A percentile compares a stretch with the other conserved stretches of the same genome.
Conservation (phyloP, 2,329 filamentous ascomycete species). For the Tolypocladium ophioglossoides region DNA sequence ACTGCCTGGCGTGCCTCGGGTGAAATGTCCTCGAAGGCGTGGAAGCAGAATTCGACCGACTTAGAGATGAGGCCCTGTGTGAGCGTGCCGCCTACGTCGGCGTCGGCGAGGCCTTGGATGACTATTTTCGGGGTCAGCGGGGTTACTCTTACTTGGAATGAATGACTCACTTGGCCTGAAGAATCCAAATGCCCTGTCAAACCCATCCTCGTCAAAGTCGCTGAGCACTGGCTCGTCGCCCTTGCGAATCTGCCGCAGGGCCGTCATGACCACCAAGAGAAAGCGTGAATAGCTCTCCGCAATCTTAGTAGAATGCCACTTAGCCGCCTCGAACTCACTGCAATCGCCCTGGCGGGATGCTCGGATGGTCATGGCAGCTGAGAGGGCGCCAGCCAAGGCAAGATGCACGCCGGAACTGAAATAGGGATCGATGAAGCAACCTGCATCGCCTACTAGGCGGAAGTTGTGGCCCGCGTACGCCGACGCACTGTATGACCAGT, state of each 20-base stretch:
- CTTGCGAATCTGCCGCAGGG: slow-evolving; percentile 25
- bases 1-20: too few relatives aligned
- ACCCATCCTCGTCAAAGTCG: slow-evolving; percentile 29
- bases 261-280: slow-evolving; percentile 16
- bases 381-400: slow-evolving; percentile 28
- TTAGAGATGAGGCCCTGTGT: slow-evolving; percentile 19
- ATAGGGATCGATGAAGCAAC: slow-evolving; percentile 36
- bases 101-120: slow-evolving; percentile 25
- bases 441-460: slow-evolving; percentile 35
- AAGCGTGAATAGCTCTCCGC: slow-evolving; percentile 35
- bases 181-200: slow-evolving; percentile 30
- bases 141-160: background rate
- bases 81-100: slow-evolving; percentile 12
- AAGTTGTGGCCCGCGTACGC: slow-evolving; percentile 25
- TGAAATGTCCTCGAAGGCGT: slow-evolving; percentile 14
- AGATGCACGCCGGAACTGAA: slow-evolving; percentile 38
- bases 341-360: slow-evolving; percentile 27
- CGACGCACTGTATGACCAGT: slow-evolving; percentile 35
- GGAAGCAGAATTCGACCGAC: slow-evolving; percentile 21
- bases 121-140: slow-evolving; percentile 15
- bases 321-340: slow-evolving; percentile 21
- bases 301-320: slow-evolving; percentile 32
- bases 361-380: slow-evolving; percentile 32
- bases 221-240: slow-evolving; percentile 26
- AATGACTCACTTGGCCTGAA: slow-evolving; percentile 28